Conservation (phyloP, 2,329 filamentous ascomycete genomes). For the Alternaria sp. region DNA sequence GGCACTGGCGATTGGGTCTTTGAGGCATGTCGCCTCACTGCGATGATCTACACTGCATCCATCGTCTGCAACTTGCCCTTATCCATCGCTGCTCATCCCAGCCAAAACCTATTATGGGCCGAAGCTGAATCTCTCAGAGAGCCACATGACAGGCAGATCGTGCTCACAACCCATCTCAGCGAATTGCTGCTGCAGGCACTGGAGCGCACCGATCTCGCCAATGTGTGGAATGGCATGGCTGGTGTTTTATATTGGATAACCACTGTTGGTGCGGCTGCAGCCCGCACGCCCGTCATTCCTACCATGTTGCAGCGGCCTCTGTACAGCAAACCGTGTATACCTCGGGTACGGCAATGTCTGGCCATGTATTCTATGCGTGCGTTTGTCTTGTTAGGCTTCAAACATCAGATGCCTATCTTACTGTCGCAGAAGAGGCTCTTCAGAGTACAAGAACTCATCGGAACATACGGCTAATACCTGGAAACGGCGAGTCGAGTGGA, state of each 20-base stretch:
- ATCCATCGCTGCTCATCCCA: conserved; percentile 37
- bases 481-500: neutral
- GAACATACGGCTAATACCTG: conserved; percentile 6
- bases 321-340: neutral
- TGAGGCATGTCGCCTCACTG: conserved; percentile 46
- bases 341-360: conserved; percentile 39
- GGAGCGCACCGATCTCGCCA: conserved; percentile 31
- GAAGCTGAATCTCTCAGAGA: conserved; percentile 3
- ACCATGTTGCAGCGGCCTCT: neutral
- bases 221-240: conserved; percentile 45
- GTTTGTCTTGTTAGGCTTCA: conserved; percentile 34
- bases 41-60: conserved; percentile 45
- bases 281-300: conserved; percentile 21
- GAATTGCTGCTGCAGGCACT: conserved; percentile 36
- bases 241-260: conserved; percentile 49
- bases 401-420: conserved; percentile 38
- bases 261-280: conserved; percentile 41
- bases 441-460: conserved; percentile 40
- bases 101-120: conserved; percentile 20
- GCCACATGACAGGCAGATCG: neutral
- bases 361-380: conserved; percentile 41
- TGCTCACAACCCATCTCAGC: conserved; percentile 23
- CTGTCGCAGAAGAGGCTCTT: conserved; percentile 37
- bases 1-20: conserved; percentile 43
- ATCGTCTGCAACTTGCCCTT: conserved; percentile 41